A percentile compares a stretch with the other conserved stretches of the same genome.
These are phyloP conservation scores for Casuarina cunninghamiana DNA, from an alignment of 306 rosid genomes.

Conservation along the genomic window DNA sequence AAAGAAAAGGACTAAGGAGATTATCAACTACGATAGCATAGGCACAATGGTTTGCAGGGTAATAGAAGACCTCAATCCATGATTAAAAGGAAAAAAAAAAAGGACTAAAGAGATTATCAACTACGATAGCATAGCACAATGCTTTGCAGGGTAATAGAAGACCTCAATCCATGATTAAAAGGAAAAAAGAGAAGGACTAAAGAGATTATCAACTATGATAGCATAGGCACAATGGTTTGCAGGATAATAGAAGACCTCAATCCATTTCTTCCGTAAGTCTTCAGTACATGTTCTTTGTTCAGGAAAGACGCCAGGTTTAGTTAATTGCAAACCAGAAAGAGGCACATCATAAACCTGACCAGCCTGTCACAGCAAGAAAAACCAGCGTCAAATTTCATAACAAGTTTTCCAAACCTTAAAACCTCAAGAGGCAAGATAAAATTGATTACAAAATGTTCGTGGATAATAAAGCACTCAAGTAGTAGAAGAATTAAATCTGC, in stretches of 20 bases:
- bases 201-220: background rate
- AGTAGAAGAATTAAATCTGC: slow-evolving; percentile 1
- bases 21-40: background rate
- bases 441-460: background rate
- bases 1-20: background rate
- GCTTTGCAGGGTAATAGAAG: too few relatives aligned
- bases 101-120: too few relatives aligned
- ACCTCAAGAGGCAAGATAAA: slow-evolving; percentile 10
- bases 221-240: background rate
- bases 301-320: slow-evolving; percentile 76
- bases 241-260: slow-evolving; percentile 53
- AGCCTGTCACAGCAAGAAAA: slow-evolving; percentile 65
- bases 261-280: slow-evolving; percentile 87
- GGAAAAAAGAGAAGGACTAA: background rate
- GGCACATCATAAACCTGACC: slow-evolving; percentile 93
- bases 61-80: slow-evolving; percentile 77
- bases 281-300: slow-evolving; percentile 75
- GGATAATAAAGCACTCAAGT: slow-evolving; percentile 5
- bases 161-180: too few relatives aligned
- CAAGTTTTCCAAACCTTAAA: slow-evolving; percentile 7
- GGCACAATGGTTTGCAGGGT: background rate
- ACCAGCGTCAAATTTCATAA: slow-evolving; percentile 29
- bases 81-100: too few relatives aligned
- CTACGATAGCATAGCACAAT: too few relatives aligned
- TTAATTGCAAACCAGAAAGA: slow-evolving; percentile 78